Conservation (phyloP, 306 rosid genomes). For the Rosa persica region DNA sequence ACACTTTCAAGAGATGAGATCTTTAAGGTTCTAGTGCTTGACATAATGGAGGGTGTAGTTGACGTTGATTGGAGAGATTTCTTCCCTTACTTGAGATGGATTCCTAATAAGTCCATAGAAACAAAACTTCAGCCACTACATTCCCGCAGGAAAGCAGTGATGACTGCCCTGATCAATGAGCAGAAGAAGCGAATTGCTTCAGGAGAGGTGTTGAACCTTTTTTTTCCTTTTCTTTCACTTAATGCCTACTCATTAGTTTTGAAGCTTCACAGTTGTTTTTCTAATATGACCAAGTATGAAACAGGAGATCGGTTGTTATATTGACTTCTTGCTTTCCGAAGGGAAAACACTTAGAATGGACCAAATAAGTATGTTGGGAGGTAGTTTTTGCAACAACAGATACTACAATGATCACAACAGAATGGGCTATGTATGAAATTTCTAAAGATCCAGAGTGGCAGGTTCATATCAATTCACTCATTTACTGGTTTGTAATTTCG, state of each 20-base stretch:
- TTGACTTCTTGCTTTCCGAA: conserved; percentile 64
- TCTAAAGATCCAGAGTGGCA: conserved; percentile 63
- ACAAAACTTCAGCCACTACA: conserved; percentile 40
- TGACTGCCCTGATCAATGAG: conserved; percentile 61
- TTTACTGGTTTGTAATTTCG: background rate
- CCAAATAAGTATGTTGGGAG: conserved; percentile 79
- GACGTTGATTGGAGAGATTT: conserved; percentile 99
- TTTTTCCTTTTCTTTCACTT: background rate
- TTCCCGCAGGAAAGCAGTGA: conserved; percentile 44
- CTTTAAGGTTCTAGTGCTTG: conserved; percentile 63
- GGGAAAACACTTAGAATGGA: conserved; percentile 58
- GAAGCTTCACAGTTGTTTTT: background rate
- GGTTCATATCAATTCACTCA: conserved; percentile 32
- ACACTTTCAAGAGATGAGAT: conserved; percentile 54
- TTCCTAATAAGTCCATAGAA: conserved; percentile 72
- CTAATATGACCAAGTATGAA: conserved; percentile 15
- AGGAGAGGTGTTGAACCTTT: conserved; percentile 50
- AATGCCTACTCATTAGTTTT: background rate
- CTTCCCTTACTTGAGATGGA: conserved; percentile 89
- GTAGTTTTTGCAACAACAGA: conserved; percentile 75
- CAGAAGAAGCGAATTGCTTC: conserved; percentile 67
- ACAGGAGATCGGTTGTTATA: conserved; percentile 61
- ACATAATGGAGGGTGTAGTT: conserved; percentile 84
- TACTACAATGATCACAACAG: conserved; percentile 73
- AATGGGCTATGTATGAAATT: conserved; percentile 93